Base-by-base conservation (phyloP, 2,329 filamentous ascomycete species). In the Pseudogymnoascus sp. region DNA sequence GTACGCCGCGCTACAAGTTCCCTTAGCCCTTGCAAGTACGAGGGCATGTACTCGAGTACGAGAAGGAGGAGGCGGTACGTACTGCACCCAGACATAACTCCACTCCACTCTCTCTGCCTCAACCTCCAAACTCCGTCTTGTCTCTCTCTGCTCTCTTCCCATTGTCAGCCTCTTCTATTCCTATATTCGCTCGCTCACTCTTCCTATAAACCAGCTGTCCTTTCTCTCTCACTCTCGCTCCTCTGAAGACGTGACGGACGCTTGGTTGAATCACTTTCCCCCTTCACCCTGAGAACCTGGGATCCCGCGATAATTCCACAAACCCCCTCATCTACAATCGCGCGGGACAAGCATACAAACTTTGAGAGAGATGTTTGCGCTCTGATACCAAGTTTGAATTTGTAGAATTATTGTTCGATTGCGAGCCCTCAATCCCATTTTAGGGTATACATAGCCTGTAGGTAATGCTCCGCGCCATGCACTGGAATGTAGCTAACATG, bases 71-170 rank as follows among this genome's bases (percentile, higher is more conserved):
- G 47, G 18, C 3, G 25, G 47, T 54, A 54, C 47, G 47, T 54
- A 54, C 47, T 32, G 1, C 16, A 20, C n/a, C 8, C 25, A 32
- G 47, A 12, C 47, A 54, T 54, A 50, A 50, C 43, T 54, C 47
- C 47, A 54, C 47, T 54, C n/a, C 63, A 16, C 63, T 66, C 20
- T 69, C 73, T 57, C 66, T 57, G 66, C 73, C 37, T 14, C 20
- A 59, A 43, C 38, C 39, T 58, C 41, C 18, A 39, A 39, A 47
- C 38, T 60, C 30, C 37, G 73, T 75, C 67, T 75, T 75, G 63
- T 71, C 75, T n/a, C 73, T 74, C 76, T 64, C 69, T 71, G 64
- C 71, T 74, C 57, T 72, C 74, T 69, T 72, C 63, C 69, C 72
- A 35, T 65, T 69, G 38, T 65, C 62, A 47, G 41, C 64, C 38